Evolutionary conservation across 2,329 filamentous ascomycete genomes (phyloP), one percentile per base, ranked within the genome.

Genomic region (Cladophialophora chaetospira): DNA sequence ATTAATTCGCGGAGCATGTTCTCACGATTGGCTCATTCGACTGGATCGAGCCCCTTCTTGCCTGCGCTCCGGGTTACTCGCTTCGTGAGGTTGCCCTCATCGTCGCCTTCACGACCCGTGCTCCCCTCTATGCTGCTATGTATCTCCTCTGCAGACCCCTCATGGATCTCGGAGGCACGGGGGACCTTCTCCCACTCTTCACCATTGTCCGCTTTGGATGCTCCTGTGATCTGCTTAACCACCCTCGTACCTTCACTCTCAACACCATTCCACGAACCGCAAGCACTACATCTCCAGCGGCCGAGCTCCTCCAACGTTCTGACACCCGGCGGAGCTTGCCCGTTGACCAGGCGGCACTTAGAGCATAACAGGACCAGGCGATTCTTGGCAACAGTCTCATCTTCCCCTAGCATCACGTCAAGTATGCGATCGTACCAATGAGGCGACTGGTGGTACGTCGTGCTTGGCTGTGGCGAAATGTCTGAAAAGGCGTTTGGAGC

Each of bases 341-440:
- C 94, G 70, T 99, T 99, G 45, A 99, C 92, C 1, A 97, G 82
- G 26, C 90, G 82, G 71, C 94, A 99, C 35, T 82, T 79, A 28
- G 78, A 73, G 74, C 94, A 99, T 53, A 99, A 90, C 62, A 99
- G 78, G 5, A 86, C 93, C 57, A 96, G 84, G 15, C 94, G 86
- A 72, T 97, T 97, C 76, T 91, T 95, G 2, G 93, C 84, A 10
- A 89, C 86, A 3, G 89, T 95, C 73, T 99, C 94, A 68, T 99
- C 94, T 69, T 99, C 94, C 47, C 94, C 94, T 0, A 99, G 82
- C 23, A 99, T 83, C 0, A 96, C 84, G 68, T 99, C 94, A 55
- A 99, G 79, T 51, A 99, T 86, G 54, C 93, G 85, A 71, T 99
- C 94, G 73, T 97, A 99, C 94, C 94, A 99, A 69, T 88, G 86